phyloP scores from a whole-genome alignment of 306 rosid species.

The Lagenaria siceraria region DNA sequence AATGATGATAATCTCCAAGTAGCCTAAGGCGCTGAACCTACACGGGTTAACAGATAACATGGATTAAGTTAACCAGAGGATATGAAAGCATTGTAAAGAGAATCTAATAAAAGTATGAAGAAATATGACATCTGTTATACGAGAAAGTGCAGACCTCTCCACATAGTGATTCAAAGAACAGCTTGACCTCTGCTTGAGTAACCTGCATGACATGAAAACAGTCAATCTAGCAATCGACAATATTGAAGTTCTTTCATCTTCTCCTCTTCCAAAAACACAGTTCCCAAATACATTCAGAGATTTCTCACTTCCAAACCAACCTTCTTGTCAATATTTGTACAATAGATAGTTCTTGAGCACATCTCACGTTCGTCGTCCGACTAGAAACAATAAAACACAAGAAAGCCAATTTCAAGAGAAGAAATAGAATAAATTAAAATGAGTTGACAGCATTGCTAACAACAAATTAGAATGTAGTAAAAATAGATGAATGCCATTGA shows the following conservation, averaged over 20 bases:
- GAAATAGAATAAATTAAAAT: not conserved
- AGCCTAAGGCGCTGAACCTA: constrained; percentile 96
- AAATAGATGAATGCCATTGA: not conserved
- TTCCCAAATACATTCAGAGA: constrained; percentile 5
- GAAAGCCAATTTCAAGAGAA: constrained; percentile 13
- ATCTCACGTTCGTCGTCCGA: constrained; percentile 96
- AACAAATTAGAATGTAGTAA: not conserved
- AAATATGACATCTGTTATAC: not conserved
- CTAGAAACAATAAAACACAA: constrained; percentile 19
- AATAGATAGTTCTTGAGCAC: constrained; percentile 96
- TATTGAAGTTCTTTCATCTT: not conserved
- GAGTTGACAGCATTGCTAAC: not conserved
- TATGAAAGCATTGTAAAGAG: not conserved
- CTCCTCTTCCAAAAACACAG: not conserved
- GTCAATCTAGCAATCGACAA: constrained; percentile 8
- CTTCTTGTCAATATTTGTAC: constrained; percentile 98
- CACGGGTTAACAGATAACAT: not conserved
- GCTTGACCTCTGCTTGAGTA: constrained; percentile 88
- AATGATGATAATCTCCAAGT: constrained; percentile 93
- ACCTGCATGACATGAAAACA: constrained; percentile 34
- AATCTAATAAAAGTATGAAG: not conserved
- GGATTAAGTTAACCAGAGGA: not conserved
- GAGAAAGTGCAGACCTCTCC: constrained; percentile 71
- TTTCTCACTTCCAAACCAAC: constrained; percentile 25
- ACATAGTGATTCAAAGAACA: constrained; percentile 81